Percentiles rank a stretch among this genome's conserved stretches.
Evolutionary conservation across 345 rosid genomes (phyloP).

Genomic region (Turnera subulata): DNA sequence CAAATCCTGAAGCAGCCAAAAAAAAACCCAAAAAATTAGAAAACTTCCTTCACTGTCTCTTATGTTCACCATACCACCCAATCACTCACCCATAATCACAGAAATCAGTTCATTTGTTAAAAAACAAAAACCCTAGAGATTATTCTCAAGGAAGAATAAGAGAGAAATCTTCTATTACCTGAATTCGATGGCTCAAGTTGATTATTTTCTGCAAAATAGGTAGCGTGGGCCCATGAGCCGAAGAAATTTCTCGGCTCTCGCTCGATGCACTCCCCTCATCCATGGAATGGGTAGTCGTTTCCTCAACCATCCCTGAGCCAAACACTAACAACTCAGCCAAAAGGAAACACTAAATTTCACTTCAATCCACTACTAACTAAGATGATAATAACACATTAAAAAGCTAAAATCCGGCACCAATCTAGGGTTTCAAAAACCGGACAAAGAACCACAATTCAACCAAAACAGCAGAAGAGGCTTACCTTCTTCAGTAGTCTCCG

Average conservation of each 20-base stretch:
- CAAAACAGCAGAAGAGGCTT: not conserved
- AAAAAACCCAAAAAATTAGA: conserved; percentile 8
- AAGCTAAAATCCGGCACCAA: not conserved
- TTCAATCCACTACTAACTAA: not conserved
- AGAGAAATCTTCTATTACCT: conserved; percentile 33
- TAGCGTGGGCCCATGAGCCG: conserved; percentile 50
- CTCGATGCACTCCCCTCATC: conserved; percentile 37
- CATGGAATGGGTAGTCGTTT: conserved; percentile 28
- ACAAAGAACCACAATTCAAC: no score
- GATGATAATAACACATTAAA: not conserved
- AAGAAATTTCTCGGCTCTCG: conserved; percentile 37
- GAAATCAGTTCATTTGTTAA: no score
- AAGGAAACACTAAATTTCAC: not conserved
- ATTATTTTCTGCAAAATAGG: conserved; percentile 69
- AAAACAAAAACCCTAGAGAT: not conserved
- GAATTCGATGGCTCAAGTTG: conserved; percentile 53
- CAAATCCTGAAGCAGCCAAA: conserved; percentile 43
- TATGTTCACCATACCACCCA: no score
- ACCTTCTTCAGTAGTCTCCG: conserved; percentile 17
- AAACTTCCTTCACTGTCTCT: no score
- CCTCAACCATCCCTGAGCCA: conserved; percentile 31
- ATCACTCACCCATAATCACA: no score
- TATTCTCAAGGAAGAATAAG: not conserved
- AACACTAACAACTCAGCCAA: no score
- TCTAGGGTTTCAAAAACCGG: not conserved